Base-by-base conservation (phyloP, 352 stramenopile species). In the Phytopythium litorale region DNA sequence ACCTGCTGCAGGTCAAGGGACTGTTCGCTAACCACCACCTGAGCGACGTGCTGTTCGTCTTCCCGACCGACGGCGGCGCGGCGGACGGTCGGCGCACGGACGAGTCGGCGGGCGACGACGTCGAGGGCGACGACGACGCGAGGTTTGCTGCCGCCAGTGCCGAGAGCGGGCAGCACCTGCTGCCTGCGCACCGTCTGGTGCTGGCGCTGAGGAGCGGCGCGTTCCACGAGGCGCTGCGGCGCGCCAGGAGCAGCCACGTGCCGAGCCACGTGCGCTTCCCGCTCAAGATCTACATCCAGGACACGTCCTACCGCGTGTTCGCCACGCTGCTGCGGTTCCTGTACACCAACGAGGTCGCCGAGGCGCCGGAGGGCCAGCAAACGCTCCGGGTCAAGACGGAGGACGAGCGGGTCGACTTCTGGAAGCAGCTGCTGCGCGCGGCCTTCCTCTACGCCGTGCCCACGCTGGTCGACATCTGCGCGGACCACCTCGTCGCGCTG, bases 11-110 rank as follows among this genome's bases (percentile, higher is more conserved):
- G 60, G 61, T 92, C 33, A 76, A 76, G 48, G 57, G 59, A 16
- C 67, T 95, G 30, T 95, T 81, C 63, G 82, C 70, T 1, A 91
- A 76, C 67, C 82, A 79, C 63, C 75, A 92, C 59, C 59, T 93
- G 23, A 95, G 86, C 58, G 86, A 95, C 56, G 82, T 92, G 30
- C 56, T 91, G 23, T 92, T 95, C 53, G 62, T 92, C 30, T 92
- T 92, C 64, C 74, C 86, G 4, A 69, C 71, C 2, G 78, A 84
- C 40, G 55, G 55, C 50, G 55, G 33, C 1, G 49, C 15, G 49
- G 42, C 18, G 21, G n/a, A 19, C 4, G 45, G 4, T n/a, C 16
- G 28, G 15, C 32, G 25, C 3, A 19, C 49, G 9, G n/a, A 38
- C 25, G n/a, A 48, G 45, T 37, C 33, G 33, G 33, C 7, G 28